phyloP scores from a whole-genome alignment of 1,139 yeast genomes.

The Saccharomyces hybrid region DNA sequence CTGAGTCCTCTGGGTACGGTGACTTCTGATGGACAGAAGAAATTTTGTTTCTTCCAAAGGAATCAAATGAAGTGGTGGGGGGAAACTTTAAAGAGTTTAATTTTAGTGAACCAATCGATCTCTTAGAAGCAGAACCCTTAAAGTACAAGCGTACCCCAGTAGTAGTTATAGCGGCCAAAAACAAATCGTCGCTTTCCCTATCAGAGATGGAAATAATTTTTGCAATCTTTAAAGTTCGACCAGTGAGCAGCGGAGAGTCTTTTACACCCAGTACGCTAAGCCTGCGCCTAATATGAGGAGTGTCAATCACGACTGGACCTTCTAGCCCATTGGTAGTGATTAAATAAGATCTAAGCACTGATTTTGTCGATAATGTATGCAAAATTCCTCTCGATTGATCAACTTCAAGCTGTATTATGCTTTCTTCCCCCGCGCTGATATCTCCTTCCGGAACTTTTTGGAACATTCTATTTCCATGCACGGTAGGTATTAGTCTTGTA shows the following conservation, averaged over 20 bases:
- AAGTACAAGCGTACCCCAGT: conserved; percentile 77
- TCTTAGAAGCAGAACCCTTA: conserved; percentile 41
- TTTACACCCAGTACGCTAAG: conserved; percentile 50
- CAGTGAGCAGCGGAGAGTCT: conserved; percentile 35
- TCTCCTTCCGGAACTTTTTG: conserved; percentile 34
- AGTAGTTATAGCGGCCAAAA: conserved; percentile 72
- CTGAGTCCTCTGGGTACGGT: not conserved
- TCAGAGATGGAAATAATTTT: conserved; percentile 56
- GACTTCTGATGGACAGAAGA: not conserved
- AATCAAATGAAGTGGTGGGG: conserved; percentile 36
- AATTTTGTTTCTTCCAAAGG: not conserved
- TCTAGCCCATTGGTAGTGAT: conserved; percentile 36
- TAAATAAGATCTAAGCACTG: conserved; percentile 75
- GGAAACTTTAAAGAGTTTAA: conserved; percentile 61
- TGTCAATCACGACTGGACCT: conserved; percentile 34
- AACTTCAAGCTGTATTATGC: conserved; percentile 54
- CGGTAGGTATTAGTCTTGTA: conserved; percentile 29
- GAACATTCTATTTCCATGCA: conserved; percentile 42
- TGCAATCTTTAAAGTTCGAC: conserved; percentile 43
- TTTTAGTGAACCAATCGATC: conserved; percentile 39
- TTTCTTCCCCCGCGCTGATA: conserved; percentile 40
- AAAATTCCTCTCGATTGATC: conserved; percentile 73
- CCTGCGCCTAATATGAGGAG: conserved; percentile 41
- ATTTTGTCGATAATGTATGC: conserved; percentile 76
- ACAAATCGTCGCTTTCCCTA: conserved; percentile 62